Percentiles rank a stretch among this genome's conserved stretches.
phyloP scores from a whole-genome alignment of 2,329 filamentous ascomycete species.

The Amphichorda felina region DNA sequence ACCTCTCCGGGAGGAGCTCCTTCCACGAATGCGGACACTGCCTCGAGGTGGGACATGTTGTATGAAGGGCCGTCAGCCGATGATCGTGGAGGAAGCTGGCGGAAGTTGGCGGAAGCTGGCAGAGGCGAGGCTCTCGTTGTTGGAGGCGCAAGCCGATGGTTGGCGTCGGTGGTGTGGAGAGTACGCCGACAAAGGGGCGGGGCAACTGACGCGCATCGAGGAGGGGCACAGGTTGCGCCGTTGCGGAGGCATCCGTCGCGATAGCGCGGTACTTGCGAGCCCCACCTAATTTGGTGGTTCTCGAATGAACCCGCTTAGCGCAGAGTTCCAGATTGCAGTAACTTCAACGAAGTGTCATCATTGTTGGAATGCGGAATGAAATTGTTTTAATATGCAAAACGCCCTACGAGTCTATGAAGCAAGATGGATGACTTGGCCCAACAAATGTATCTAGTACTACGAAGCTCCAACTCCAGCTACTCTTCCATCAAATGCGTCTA shows the following conservation, averaged over 20 bases:
- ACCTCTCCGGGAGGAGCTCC: conserved; percentile 96
- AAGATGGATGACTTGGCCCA: neutral
- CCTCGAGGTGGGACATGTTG: conserved; percentile 25
- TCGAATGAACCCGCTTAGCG: neutral
- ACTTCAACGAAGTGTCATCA: neutral
- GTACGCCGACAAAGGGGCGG: neutral
- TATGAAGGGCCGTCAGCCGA: neutral
- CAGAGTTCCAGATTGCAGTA: neutral
- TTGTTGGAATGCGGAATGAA: neutral
- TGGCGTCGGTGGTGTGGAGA: neutral
- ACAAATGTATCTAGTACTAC: neutral
- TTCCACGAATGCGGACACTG: conserved; percentile 76
- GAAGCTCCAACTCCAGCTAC: neutral
- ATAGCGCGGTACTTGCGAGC: neutral
- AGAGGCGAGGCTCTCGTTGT: neutral
- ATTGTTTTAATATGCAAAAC: neutral
- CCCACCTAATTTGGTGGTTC: neutral
- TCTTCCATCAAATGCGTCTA: conserved; percentile 18
- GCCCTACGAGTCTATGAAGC: neutral
- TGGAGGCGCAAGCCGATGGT: neutral
- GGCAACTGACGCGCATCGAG: conserved; percentile 1
- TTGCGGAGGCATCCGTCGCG: neutral
- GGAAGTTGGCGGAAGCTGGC: neutral
- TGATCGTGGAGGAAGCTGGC: neutral
- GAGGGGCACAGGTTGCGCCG: neutral